Evolutionary conservation across 164 flowering plant species (phyloP).

Genomic region (Magnolia kwangsiensis): DNA sequence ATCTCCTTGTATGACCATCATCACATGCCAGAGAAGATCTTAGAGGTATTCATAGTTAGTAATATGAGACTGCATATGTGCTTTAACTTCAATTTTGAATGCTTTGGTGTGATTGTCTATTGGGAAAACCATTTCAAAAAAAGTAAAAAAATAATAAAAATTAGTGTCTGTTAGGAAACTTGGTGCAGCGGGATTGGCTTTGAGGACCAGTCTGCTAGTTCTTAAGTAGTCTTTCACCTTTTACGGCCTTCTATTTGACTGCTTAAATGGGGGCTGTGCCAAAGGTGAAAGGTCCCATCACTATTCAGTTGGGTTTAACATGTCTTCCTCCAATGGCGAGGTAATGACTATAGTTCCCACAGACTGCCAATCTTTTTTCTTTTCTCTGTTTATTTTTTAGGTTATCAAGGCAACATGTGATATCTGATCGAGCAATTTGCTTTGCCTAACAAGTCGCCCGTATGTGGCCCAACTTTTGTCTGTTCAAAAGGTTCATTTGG

Average conservation of each 20-base stretch:
- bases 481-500: background rate
- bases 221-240: too few relatives aligned
- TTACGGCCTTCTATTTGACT: too few relatives aligned
- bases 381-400: background rate
- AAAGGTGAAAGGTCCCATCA: too few relatives aligned
- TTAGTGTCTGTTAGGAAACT: too few relatives aligned
- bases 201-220: too few relatives aligned
- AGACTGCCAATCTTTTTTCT: background rate
- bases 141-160: too few relatives aligned
- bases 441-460: background rate
- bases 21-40: constrained; percentile 56
- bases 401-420: background rate
- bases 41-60: constrained; percentile 52
- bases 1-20: constrained; percentile 86
- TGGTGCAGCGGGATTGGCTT: too few relatives aligned
- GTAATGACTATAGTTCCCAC: background rate
- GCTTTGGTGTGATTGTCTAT: background rate
- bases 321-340: too few relatives aligned
- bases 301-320: too few relatives aligned
- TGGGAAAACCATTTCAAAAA: too few relatives aligned
- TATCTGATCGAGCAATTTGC: background rate
- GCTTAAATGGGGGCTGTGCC: too few relatives aligned
- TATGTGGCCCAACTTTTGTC: background rate
- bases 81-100: background rate
- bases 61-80: background rate